These are phyloP conservation scores for Lentinula aciculospora DNA, from an alignment of 768 basidiomycete species.

Conservation along the genomic window DNA sequence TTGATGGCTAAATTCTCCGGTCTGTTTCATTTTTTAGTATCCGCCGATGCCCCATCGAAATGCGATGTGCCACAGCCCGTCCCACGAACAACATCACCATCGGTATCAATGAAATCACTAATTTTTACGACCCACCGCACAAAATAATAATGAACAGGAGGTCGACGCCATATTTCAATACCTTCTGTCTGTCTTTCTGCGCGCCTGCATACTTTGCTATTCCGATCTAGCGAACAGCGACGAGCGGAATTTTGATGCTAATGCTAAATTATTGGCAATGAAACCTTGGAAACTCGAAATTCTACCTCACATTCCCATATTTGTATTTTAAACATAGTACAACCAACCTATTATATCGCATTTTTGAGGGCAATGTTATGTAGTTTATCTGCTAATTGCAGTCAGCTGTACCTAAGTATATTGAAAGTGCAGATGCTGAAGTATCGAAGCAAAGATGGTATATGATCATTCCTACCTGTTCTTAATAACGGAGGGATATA, in stretches of 20 bases:
- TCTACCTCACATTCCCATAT: background rate
- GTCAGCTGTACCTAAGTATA: too few species aligned
- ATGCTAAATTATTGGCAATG: background rate
- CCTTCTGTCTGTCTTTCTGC: background rate
- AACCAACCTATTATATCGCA: background rate
- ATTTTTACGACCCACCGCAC: background rate
- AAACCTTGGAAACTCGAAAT: background rate
- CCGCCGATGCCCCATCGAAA: slow-evolving; percentile 28
- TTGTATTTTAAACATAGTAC: background rate
- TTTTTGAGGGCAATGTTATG: background rate
- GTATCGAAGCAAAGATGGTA: too few species aligned
- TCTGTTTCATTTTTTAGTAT: slow-evolving; percentile 18
- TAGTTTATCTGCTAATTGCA: background rate
- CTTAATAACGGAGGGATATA: too few species aligned
- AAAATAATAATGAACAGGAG: background rate
- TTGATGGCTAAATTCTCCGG: slow-evolving; percentile 5
- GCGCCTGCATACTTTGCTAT: background rate
- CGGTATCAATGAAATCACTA: background rate
- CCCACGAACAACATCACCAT: slow-evolving; percentile 19
- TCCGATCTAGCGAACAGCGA: background rate
- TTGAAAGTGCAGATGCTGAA: too few species aligned
- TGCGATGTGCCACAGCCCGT: slow-evolving; percentile 29
- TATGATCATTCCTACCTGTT: too few species aligned
- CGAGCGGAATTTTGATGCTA: background rate
- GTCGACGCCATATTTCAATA: background rate